phyloP scores from a whole-genome alignment of 2,329 filamentous ascomycete genomes.

The Fusarium chaquense region DNA sequence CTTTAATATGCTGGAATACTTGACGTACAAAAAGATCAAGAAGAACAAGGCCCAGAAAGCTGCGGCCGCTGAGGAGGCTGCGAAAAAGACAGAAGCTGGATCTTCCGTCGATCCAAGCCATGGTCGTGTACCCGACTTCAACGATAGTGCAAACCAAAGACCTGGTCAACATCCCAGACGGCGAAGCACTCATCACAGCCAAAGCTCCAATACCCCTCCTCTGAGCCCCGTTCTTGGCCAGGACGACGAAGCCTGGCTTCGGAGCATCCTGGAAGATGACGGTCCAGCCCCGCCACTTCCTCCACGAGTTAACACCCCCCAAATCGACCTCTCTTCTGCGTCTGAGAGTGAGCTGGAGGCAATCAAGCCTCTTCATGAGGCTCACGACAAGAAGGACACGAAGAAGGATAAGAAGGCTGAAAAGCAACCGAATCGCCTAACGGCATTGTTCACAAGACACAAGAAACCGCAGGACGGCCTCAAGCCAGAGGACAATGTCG shows the following conservation, averaged over 20 bases:
- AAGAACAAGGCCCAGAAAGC: conserved; percentile 66
- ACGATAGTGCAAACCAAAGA: conserved; percentile 27
- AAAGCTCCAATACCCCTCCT: conserved; percentile 44
- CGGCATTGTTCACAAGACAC: conserved; percentile 53
- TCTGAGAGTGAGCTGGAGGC: conserved; percentile 45
- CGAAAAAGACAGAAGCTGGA: conserved; percentile 28
- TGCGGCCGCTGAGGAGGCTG: conserved; percentile 47
- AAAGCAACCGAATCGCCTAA: conserved; percentile 54
- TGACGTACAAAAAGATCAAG: conserved; percentile 72
- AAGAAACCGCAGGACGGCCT: conserved; percentile 56
- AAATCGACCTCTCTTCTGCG: conserved; percentile 55
- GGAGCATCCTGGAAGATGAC: conserved; percentile 62
- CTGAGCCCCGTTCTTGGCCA: conserved; percentile 63
- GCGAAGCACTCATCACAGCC: conserved; percentile 42
- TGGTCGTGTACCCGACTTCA: conserved; percentile 29
- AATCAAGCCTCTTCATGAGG: conserved; percentile 46
- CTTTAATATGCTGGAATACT: conserved; percentile 70
- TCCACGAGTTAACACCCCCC: conserved; percentile 63
- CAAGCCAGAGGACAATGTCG: conserved; percentile 55
- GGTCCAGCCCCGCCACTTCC: conserved; percentile 67
- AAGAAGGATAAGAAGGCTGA: conserved; percentile 49
- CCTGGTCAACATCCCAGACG: conserved; percentile 22
- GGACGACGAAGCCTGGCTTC: conserved; percentile 70
- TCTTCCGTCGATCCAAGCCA: conserved; percentile 30
- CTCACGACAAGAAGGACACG: conserved; percentile 50